phyloP scores from a whole-genome alignment of 2,329 filamentous ascomycete genomes.

The Byssothecium circinans region DNA sequence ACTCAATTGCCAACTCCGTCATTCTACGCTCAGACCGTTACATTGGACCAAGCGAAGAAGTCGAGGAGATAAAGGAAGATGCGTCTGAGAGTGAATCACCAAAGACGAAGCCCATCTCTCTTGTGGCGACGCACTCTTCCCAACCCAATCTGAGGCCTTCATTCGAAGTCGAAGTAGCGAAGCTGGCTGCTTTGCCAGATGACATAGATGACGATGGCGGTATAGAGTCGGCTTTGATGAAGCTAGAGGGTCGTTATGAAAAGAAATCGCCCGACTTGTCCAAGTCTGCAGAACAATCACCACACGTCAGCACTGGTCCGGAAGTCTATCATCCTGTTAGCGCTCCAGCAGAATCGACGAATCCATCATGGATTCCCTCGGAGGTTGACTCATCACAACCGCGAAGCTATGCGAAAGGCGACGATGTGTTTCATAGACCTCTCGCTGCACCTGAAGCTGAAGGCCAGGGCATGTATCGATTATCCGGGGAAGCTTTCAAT shows the following conservation, averaged over 20 bases:
- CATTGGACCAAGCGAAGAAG: slow-evolving; percentile 18
- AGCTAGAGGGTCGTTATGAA: slow-evolving; percentile 85
- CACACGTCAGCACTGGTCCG: slow-evolving; percentile 19
- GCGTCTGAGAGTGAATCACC: slow-evolving; percentile 11
- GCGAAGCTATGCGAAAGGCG: slow-evolving; percentile 16
- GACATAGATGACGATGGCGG: slow-evolving; percentile 76
- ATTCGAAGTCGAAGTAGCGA: slow-evolving; percentile 85
- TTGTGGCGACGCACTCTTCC: slow-evolving; percentile 57
- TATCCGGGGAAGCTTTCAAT: slow-evolving; percentile 36
- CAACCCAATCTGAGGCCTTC: slow-evolving; percentile 64
- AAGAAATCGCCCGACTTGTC: slow-evolving; percentile 42
- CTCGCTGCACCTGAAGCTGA: slow-evolving; percentile 30
- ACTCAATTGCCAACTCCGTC: slow-evolving; percentile 44
- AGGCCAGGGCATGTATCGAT: slow-evolving; percentile 34
- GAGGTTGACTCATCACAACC: slow-evolving; percentile 19
- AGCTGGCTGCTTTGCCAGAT: slow-evolving; percentile 84
- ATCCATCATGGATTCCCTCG: slow-evolving; percentile 20
- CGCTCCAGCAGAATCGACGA: slow-evolving; percentile 16
- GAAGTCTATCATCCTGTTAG: slow-evolving; percentile 28
- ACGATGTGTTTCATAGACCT: slow-evolving; percentile 33
- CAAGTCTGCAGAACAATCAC: slow-evolving; percentile 18
- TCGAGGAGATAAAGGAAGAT: slow-evolving; percentile 10
- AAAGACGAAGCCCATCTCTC: slow-evolving; percentile 40
- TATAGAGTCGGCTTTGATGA: slow-evolving; percentile 87
- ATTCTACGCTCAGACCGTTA: slow-evolving; percentile 38